These are phyloP conservation scores for Acanthamoeba polyphaga DNA, from an alignment of 208 protist genomes.

Conservation along the genomic window DNA sequence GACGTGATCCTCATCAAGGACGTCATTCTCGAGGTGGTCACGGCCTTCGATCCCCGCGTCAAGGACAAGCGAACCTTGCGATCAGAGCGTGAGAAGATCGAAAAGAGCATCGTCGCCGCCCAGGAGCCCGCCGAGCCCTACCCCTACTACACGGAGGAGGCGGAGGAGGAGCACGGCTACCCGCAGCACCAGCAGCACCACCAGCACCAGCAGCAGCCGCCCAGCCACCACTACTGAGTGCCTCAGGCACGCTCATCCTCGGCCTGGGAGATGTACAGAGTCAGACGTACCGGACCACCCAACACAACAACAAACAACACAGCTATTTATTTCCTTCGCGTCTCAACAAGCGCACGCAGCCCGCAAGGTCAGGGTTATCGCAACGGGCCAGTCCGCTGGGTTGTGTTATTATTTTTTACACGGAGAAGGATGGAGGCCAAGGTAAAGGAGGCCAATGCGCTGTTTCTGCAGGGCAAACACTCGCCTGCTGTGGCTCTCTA, in stretches of 20 bases:
- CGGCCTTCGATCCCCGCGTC: constrained; percentile 34
- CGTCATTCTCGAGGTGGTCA: constrained; percentile 17
- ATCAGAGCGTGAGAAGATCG: constrained; percentile 30
- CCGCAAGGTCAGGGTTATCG: no score
- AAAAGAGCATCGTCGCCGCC: constrained; percentile 13
- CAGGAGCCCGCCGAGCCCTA: background rate
- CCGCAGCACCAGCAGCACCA: background rate
- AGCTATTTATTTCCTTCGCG: no score
- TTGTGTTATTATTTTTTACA: no score
- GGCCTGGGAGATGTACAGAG: no score
- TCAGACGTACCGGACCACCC: no score
- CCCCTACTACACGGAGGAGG: background rate
- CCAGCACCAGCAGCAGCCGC: background rate
- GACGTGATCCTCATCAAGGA: constrained; percentile 55
- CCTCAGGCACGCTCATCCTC: no score
- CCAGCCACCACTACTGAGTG: background rate
- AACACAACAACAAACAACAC: no score
- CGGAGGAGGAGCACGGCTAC: no score
- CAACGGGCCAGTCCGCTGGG: no score
- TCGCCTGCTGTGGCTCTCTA: constrained; percentile 5
- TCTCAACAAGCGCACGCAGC: no score
- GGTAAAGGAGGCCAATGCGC: constrained; percentile 4
- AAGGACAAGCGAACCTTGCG: constrained; percentile 37
- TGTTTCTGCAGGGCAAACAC: constrained; percentile 7
- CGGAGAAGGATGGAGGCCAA: background rate